Percentiles rank a stretch among this genome's conserved stretches.
These are phyloP conservation scores for Trichoderma sp. DNA, from an alignment of 2,329 filamentous ascomycete genomes.

Conservation along the genomic window DNA sequence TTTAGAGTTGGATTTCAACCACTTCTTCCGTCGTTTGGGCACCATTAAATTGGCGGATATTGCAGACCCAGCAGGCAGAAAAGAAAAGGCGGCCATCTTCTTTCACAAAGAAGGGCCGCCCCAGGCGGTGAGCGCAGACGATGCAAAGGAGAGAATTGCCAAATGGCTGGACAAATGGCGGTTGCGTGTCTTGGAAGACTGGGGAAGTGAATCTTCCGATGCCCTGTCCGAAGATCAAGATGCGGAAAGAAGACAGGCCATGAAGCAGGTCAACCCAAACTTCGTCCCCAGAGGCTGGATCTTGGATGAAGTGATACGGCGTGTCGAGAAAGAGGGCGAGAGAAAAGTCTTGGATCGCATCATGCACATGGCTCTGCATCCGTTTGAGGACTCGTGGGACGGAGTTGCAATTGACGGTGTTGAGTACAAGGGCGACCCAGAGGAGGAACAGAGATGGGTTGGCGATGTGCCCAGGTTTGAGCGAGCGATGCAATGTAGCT, in stretches of 20 bases:
- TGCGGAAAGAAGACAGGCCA: constrained; percentile 64
- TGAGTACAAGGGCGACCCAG: constrained; percentile 58
- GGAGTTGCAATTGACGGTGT: constrained; percentile 50
- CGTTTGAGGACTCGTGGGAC: constrained; percentile 79
- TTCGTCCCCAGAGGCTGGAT: constrained; percentile 92
- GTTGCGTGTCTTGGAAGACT: constrained; percentile 71
- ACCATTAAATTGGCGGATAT: constrained; percentile 63
- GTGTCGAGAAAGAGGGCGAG: constrained; percentile 83
- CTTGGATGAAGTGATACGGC: constrained; percentile 86
- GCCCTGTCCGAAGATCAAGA: constrained; percentile 49
- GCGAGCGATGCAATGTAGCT: constrained; percentile 90
- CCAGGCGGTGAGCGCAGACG: constrained; percentile 59
- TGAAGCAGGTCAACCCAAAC: constrained; percentile 89
- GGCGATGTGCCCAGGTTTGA: constrained; percentile 78
- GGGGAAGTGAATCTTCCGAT: constrained; percentile 52
- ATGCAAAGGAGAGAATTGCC: constrained; percentile 66
- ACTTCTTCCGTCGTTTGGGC: constrained; percentile 84
- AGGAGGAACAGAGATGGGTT: constrained; percentile 80
- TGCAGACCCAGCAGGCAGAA: constrained; percentile 63
- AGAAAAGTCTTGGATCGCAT: constrained; percentile 73
- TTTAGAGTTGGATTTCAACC: constrained; percentile 87
- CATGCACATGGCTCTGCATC: constrained; percentile 80
- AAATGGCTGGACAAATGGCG: constrained; percentile 84
- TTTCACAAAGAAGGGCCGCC: constrained; percentile 75
- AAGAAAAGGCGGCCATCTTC: constrained; percentile 68